Conservation (phyloP, 2,329 filamentous ascomycete genomes). For the Fusarium protoensiforme region DNA sequence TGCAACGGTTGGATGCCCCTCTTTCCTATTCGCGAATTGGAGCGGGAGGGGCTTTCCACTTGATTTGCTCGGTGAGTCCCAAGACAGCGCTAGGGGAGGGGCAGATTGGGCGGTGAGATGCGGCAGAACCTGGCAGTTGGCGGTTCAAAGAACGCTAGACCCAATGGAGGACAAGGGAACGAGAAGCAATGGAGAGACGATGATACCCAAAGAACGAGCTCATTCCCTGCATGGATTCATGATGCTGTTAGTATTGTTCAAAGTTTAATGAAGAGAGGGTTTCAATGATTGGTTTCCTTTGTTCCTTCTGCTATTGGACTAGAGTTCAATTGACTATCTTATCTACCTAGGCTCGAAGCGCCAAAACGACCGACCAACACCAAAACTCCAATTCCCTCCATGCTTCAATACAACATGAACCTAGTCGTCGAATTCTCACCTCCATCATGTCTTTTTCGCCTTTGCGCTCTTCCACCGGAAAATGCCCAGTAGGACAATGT, state of each 20-base stretch:
- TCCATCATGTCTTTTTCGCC: background rate
- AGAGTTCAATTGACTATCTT: background rate
- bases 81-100: slow-evolving; percentile 30
- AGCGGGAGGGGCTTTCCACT: slow-evolving; percentile 8
- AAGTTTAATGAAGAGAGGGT: background rate
- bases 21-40: slow-evolving; percentile 36
- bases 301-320: background rate
- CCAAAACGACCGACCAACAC: background rate
- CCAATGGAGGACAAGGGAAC: background rate
- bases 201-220: background rate
- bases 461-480: slow-evolving; percentile 15
- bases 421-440: background rate
- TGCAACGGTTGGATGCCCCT: slow-evolving; percentile 32
- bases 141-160: background rate
- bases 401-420: background rate
- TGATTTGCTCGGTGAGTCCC: slow-evolving; percentile 40
- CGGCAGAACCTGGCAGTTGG: slow-evolving; percentile 20
- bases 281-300: background rate
- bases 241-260: background rate
- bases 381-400: background rate
- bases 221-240: background rate
- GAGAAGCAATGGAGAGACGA: background rate
- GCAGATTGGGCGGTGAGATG: slow-evolving; percentile 22
- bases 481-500: slow-evolving; percentile 32
- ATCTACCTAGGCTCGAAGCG: background rate